Evolutionary conservation across 164 flowering plant species (phyloP), one percentile per base, ranked within the genome.

Genomic region (Euptelea pleiosperma): DNA sequence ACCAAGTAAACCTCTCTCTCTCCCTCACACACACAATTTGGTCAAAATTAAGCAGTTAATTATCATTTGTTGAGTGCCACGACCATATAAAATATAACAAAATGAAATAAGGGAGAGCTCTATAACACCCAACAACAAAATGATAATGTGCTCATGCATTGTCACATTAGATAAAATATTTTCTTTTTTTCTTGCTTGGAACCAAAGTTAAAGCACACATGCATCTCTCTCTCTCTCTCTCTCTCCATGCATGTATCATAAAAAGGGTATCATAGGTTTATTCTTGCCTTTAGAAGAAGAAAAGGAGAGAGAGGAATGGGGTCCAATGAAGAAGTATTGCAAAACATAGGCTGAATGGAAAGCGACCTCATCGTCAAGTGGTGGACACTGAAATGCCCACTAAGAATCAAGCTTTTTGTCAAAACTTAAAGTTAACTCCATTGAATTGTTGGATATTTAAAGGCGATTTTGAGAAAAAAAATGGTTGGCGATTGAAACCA

Each of bases 131-230:
- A 47, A 21, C 33, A 35, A 48, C 22, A 11, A 58, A 10, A 19
- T 6, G 40, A 57, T 10, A 21, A 44, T 22, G 51, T 24, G 36
- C 57, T 33, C 51, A 19, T 48, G 43, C n/a, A n/a, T n/a, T n/a
- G n/a, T n/a, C 33, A 35, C 14, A 59, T 41, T 19, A 48, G 34
- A 8, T 39, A 8, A 60, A 39, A 37, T 56, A 51, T 29, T 60
- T 37, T 50, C 56, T 50, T 60, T 59, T 50, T 50, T 60, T 59
- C 39, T 39, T 42, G 46, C 26, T 50, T 30, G 25, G 39, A 49
- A 34, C n/a, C 48, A 60, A 50, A 60, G 64, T 8, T 60, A 58
- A 60, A 59, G 44, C 31, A 26, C 46, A n/a, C n/a, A n/a, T n/a
- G n/a, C n/a, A n/a, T 8, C 52, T 18, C 55, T 60, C 35, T 35